Percentiles rank a stretch among this genome's conserved stretches.
phyloP scores from a whole-genome alignment of 768 basidiomycete species.

The Xerocomellus dryophilus region DNA sequence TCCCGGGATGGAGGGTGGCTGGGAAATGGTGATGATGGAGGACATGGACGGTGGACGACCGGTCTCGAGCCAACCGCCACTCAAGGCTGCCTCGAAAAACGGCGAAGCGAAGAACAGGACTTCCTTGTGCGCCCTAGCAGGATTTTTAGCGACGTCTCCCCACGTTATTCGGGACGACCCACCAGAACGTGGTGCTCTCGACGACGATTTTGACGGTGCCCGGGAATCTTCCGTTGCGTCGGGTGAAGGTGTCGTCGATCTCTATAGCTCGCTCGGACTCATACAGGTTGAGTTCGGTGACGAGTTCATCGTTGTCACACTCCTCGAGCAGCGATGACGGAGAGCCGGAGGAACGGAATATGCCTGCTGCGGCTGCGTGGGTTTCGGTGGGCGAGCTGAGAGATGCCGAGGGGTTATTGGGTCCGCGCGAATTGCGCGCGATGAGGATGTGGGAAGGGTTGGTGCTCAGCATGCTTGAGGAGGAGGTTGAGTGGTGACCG shows the following conservation, averaged over 20 bases:
- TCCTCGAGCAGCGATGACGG: conserved; percentile 81
- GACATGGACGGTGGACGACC: conserved; percentile 76
- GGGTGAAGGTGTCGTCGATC: conserved; percentile 76
- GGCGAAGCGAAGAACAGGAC: conserved; percentile 91
- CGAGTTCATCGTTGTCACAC: conserved; percentile 64
- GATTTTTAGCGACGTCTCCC: conserved; percentile 5
- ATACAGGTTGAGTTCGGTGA: conserved; percentile 65
- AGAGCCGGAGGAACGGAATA: conserved; percentile 77
- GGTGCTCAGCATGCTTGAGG: conserved; percentile 20
- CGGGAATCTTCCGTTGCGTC: conserved; percentile 56
- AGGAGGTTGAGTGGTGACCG: background rate
- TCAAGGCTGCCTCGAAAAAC: conserved; percentile 88
- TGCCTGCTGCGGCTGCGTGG: conserved; percentile 81
- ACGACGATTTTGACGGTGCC: conserved; percentile 92
- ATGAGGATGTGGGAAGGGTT: conserved; percentile 88
- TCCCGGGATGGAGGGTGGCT: conserved; percentile 60
- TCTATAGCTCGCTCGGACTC: conserved; percentile 72
- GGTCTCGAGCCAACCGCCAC: conserved; percentile 91
- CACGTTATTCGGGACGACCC: conserved; percentile 29
- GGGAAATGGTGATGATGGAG: conserved; percentile 81
- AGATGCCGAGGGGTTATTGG: conserved; percentile 71
- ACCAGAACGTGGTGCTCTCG: conserved; percentile 89
- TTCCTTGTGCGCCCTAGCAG: conserved; percentile 82
- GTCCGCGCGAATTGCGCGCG: conserved; percentile 77
- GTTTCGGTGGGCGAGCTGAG: conserved; percentile 86